Conservation (phyloP, 1,284 basidiomycete genomes). For the Ceratorhiza oryzae-sativae region DNA sequence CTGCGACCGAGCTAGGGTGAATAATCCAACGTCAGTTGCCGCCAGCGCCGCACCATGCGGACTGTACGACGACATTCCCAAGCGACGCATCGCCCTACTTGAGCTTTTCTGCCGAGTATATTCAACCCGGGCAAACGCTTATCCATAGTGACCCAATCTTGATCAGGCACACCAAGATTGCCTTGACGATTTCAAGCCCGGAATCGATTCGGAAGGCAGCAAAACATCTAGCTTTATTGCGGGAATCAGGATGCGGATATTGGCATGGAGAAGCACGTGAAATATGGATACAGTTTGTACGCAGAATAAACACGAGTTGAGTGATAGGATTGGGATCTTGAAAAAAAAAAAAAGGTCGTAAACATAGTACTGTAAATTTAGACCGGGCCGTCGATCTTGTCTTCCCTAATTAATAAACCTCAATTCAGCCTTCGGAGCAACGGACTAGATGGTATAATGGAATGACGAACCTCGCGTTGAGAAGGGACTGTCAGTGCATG, state of each 20-base stretch:
- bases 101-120: too few species aligned
- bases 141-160: too few species aligned
- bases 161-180: too few species aligned
- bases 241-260: neutral
- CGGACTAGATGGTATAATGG: neutral
- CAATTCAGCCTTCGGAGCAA: neutral
- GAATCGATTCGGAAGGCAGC: neutral
- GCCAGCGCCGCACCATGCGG: too few species aligned
- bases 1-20: too few species aligned
- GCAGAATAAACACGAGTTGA: neutral
- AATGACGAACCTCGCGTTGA: slow-evolving; percentile 51
- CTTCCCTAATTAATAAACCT: neutral
- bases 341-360: neutral
- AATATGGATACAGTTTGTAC: slow-evolving; percentile 26
- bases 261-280: neutral
- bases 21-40: too few species aligned
- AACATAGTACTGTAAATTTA: neutral
- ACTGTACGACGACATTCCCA: too few species aligned
- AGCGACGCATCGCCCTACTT: too few species aligned
- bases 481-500: slow-evolving; percentile 46
- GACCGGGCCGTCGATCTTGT: slow-evolving; percentile 21
- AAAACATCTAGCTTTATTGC: slow-evolving; percentile 5
- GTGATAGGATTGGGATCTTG: neutral
- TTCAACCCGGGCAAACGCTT: too few species aligned
- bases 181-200: neutral